These are phyloP conservation scores for Endoconidiophora laricicola DNA, from an alignment of 2,329 filamentous ascomycete species.

Conservation along the genomic window DNA sequence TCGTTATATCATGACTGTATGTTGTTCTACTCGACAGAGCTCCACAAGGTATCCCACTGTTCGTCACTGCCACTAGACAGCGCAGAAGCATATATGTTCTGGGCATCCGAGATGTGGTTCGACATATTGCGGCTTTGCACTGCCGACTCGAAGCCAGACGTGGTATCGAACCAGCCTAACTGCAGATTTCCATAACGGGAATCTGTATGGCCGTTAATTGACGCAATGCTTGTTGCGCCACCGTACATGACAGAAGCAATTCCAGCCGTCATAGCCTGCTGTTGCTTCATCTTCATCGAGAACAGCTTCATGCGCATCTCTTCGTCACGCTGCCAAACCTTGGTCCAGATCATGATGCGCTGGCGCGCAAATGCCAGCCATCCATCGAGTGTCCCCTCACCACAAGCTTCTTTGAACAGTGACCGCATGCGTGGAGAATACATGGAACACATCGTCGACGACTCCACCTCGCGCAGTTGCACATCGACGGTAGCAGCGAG, in stretches of 20 bases:
- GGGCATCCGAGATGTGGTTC: constrained; percentile 18
- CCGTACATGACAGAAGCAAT: constrained; percentile 20
- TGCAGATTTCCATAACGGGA: constrained; percentile 21
- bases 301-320: constrained; percentile 19
- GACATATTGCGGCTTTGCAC: constrained; percentile 21
- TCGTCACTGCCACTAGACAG: constrained; percentile 13
- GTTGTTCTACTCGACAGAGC: constrained; percentile 18
- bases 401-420: constrained; percentile 19
- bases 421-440: constrained; percentile 25
- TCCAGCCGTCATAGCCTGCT: constrained; percentile 16
- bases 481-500: constrained; percentile 17
- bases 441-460: constrained; percentile 20
- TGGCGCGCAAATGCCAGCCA: constrained; percentile 18
- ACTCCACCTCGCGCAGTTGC: constrained; percentile 16
- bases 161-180: constrained; percentile 22
- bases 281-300: constrained; percentile 21
- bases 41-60: constrained; percentile 18
- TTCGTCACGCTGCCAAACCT: constrained; percentile 19
- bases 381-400: constrained; percentile 16
- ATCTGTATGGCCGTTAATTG: constrained; percentile 18
- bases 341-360: constrained; percentile 18
- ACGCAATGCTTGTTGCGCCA: constrained; percentile 18
- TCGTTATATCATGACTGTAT: not conserved
- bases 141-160: constrained; percentile 20
- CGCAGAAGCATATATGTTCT: constrained; percentile 17